Base-by-base conservation (phyloP, 192 early-diverging fungal genomes). In the Coemansia guatemalensis region DNA sequence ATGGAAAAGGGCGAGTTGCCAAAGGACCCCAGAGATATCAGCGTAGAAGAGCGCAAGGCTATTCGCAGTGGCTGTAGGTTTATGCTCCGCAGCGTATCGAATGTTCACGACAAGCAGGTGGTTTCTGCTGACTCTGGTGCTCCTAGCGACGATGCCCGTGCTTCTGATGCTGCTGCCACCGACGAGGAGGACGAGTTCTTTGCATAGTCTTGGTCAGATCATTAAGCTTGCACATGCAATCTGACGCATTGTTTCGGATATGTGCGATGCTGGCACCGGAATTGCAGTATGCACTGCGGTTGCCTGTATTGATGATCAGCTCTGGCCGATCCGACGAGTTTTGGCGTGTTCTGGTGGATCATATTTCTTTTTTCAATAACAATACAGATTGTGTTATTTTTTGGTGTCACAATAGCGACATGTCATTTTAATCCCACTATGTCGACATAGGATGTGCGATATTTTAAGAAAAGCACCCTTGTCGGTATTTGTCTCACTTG, bases 131-230 rank as follows among this genome's bases (percentile, higher is more conserved):
- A 44, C 0, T 44, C 39, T 26, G 57, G 12, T 29, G 11, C 26
- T 44, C 25, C 6, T 21, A 49, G 41, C 35, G 48, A 63, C 2
- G 53, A 39, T 17, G 58, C 48, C 1, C 39, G 25, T 0, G 54
- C 41, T 4, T 32, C 20, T 1, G 60, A 51, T 8, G 32, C 29
- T 0, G 47, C 24, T 3, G 33, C 52, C 5, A 17, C 17, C 17
- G 58, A 65, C 7, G 51, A 64, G 21, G 65, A 70, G 8, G 75
- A 77, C 49, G 75, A 71, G 48, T 77, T 77, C 48, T 76, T 76
- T 69, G 74, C 53, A 17, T 73, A 58, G 29, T 50, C 33, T 61
- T 21, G 23, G 25, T 18, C 25, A 51, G 14, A n/a, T 26, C 35
- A 21, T 33, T 53, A 48, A 48, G 58, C 0, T 27, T 47, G 12